Evolutionary conservation across 192 early-diverging fungal species (phyloP), one percentile per base, ranked within the genome.

Genomic region (Podila horticola): DNA sequence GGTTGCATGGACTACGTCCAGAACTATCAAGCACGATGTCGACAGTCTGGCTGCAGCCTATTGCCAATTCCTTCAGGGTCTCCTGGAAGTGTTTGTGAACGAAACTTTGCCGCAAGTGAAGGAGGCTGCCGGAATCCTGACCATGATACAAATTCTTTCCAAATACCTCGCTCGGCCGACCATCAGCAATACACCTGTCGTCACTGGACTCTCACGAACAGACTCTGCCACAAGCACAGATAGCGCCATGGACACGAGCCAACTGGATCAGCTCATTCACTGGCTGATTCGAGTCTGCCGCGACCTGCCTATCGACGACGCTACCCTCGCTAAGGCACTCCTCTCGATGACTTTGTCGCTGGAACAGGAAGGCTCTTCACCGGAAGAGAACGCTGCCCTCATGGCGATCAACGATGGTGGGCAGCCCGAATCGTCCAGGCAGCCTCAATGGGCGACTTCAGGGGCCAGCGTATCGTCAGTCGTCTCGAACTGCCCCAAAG

Each of bases 241-340:
- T 1, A 48, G 20, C 2, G 20, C 58, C 13, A 30, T 30, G 2
- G 52, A 65, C 4, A 20, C 63, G 11, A 77, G 38, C 10, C 52
- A 84, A 10, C 28, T 84, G 12, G 74, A 84, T 30, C 34, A 74
- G 34, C 58, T 86, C 10, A 55, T 85, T 7, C 62, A 61, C 8
- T 90, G 87, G 87, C 62, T 90, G 30, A 67, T 73, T 28, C 55
- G 58, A 8, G 38, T 88, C 1, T 84, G 83, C 48, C 61, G 75
- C 34, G 86, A 88, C 33, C 83, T 82, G 13, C 67, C 75, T 0
- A 62, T 88, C 24, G 86, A 90, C 48, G 87, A 90, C 51, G 50
- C 41, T 0, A 20, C 58, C 0, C 45, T 90, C 4, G 69, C 86
- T 1, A 87, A 85, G 59, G 69, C 75, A 11, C 48, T 87, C 3